These are phyloP conservation scores for Trichophyton verrucosum DNA, from an alignment of 2,329 filamentous ascomycete species.

Conservation along the genomic window DNA sequence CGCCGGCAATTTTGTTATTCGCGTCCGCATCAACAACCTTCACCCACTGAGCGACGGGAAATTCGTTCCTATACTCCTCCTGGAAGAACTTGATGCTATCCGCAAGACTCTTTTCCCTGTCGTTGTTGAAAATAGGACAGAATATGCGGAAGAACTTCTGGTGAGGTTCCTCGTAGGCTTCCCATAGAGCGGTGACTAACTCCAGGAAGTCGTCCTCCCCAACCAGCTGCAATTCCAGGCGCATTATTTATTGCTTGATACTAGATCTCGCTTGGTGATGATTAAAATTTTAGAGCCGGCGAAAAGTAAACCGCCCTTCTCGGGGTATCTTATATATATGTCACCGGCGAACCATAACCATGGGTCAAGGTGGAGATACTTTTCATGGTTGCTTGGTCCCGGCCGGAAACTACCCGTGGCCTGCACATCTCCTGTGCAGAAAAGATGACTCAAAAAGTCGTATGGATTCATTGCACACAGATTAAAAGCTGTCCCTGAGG, in stretches of 20 bases:
- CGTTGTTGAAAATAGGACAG: conserved; percentile 19
- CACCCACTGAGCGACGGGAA: conserved; percentile 21
- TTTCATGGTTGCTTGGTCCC: too few relatives aligned
- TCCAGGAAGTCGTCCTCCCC: conserved; percentile 11
- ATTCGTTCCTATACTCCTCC: conserved; percentile 16
- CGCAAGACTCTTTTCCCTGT: conserved; percentile 8
- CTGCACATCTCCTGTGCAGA: too few relatives aligned
- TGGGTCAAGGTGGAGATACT: too few relatives aligned
- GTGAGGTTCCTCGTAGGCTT: conserved; percentile 16
- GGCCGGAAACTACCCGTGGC: too few relatives aligned
- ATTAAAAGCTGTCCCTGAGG: too few relatives aligned
- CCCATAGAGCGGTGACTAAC: conserved; percentile 9
- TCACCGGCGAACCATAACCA: too few relatives aligned
- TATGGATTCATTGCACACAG: too few relatives aligned
- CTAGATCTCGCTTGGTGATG: background rate
- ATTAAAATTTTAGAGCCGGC: background rate
- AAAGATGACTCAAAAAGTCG: too few relatives aligned
- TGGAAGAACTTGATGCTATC: conserved; percentile 15
- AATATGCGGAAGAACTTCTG: conserved; percentile 19
- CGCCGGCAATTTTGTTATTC: conserved; percentile 20
- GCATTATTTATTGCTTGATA: background rate
- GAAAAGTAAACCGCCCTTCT: too few relatives aligned
- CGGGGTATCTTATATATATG: too few relatives aligned
- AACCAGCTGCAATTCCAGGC: conserved; percentile 1
- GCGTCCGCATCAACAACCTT: conserved; percentile 23